Evolutionary conservation across 1,139 yeast species (phyloP).

Genomic region (Suhomyces terraborum): DNA sequence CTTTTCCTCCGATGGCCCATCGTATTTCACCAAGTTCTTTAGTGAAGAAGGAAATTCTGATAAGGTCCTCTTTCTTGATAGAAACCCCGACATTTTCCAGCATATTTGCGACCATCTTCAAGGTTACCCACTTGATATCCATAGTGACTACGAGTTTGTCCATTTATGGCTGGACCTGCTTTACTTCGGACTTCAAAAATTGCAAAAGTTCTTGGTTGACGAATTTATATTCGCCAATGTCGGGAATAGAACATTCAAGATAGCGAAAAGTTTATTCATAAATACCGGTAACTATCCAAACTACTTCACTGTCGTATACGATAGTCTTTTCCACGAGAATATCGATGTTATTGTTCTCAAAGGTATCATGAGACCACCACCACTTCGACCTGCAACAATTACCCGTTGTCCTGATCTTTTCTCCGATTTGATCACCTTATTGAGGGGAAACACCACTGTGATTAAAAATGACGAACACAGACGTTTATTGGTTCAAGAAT

Average conservation of each 20-base stretch:
- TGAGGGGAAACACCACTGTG: slow-evolving; percentile 55
- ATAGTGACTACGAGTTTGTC: slow-evolving; percentile 60
- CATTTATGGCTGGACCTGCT: slow-evolving; percentile 71
- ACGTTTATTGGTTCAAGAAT: slow-evolving; percentile 59
- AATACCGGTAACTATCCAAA: slow-evolving; percentile 74
- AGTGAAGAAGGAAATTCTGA: slow-evolving; percentile 35
- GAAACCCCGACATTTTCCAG: slow-evolving; percentile 72
- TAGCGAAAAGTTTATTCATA: slow-evolving; percentile 55
- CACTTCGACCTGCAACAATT: slow-evolving; percentile 58
- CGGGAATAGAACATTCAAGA: slow-evolving; percentile 61
- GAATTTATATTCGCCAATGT: slow-evolving; percentile 62
- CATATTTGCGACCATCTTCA: slow-evolving; percentile 71
- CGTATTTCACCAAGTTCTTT: slow-evolving; percentile 59
- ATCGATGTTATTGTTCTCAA: slow-evolving; percentile 37
- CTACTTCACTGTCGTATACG: slow-evolving; percentile 66
- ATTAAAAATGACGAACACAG: slow-evolving; percentile 59
- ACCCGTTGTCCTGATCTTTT: slow-evolving; percentile 61
- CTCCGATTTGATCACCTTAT: slow-evolving; percentile 55
- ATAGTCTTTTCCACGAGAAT: slow-evolving; percentile 49
- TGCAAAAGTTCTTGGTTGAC: slow-evolving; percentile 51
- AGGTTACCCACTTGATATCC: slow-evolving; percentile 66
- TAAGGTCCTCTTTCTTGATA: slow-evolving; percentile 66
- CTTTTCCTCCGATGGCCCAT: slow-evolving; percentile 75
- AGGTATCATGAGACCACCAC: slow-evolving; percentile 72
- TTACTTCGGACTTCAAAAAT: slow-evolving; percentile 65